phyloP scores from a whole-genome alignment of 805 yeast species.

The Candida manassasensis region DNA sequence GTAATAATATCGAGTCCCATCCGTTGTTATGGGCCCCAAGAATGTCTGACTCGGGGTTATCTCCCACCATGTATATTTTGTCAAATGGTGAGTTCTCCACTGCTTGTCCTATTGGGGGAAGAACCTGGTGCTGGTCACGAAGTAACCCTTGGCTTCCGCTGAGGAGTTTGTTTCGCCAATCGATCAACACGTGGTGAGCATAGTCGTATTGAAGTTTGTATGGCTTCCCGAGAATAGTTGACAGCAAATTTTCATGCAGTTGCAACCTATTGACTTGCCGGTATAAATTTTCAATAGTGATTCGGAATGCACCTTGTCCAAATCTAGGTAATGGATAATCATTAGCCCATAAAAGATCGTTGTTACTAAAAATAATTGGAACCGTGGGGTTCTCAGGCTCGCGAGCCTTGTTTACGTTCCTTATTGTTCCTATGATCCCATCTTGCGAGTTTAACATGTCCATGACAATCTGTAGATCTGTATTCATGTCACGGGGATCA shows the following conservation, averaged over 20 bases:
- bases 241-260: constrained; percentile 34
- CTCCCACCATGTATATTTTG: constrained; percentile 92
- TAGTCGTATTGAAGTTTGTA: constrained; percentile 72
- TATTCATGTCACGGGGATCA: constrained; percentile 85
- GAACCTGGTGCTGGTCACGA: constrained; percentile 17
- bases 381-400: constrained; percentile 43
- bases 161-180: constrained; percentile 42
- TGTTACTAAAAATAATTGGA: constrained; percentile 76
- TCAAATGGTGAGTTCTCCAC: constrained; percentile 36
- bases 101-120: constrained; percentile 44
- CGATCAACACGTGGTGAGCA: constrained; percentile 68
- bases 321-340: constrained; percentile 73
- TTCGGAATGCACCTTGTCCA: constrained; percentile 87
- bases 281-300: constrained; percentile 57
- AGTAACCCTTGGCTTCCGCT: constrained; percentile 6
- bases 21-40: constrained; percentile 83
- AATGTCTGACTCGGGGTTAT: constrained; percentile 91
- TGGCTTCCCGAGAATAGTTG: constrained; percentile 77
- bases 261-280: constrained; percentile 45
- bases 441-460: constrained; percentile 62
- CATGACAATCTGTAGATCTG: constrained; percentile 72
- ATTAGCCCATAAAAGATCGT: constrained; percentile 86
- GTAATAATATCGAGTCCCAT: constrained; percentile 81
- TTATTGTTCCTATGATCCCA: constrained; percentile 62
- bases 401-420: constrained; percentile 20